Conservation (phyloP, 2,329 filamentous ascomycete species). For the Neocatenulostroma microsporum region DNA sequence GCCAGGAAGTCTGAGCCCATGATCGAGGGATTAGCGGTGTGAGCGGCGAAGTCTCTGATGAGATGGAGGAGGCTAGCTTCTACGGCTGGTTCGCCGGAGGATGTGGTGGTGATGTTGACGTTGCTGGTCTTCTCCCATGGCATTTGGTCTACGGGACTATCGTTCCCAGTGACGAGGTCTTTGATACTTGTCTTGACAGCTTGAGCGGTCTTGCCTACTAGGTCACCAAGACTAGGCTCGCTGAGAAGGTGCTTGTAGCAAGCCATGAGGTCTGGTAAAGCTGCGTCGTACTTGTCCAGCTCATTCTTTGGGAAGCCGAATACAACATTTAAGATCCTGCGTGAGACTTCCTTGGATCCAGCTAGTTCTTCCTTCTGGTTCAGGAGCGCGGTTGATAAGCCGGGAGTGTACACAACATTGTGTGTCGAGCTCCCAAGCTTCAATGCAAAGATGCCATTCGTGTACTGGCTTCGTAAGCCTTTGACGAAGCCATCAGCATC, state of each 20-base stretch:
- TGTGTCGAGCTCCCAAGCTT: slow-evolving; percentile 44
- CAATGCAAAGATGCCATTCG: slow-evolving; percentile 40
- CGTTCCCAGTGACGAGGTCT: slow-evolving; percentile 52
- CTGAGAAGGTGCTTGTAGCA: slow-evolving; percentile 39
- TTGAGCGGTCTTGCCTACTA: slow-evolving; percentile 32
- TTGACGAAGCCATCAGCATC: slow-evolving; percentile 39
- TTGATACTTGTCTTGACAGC: slow-evolving; percentile 42
- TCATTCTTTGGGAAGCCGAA: slow-evolving; percentile 35
- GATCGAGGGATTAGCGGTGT: slow-evolving; percentile 42
- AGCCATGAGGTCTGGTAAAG: slow-evolving; percentile 27
- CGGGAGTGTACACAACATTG: slow-evolving; percentile 44
- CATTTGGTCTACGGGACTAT: slow-evolving; percentile 53
- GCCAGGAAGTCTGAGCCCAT: slow-evolving; percentile 47
- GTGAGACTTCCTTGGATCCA: slow-evolving; percentile 20
- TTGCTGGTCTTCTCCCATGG: slow-evolving; percentile 53
- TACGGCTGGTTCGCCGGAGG: slow-evolving; percentile 37
- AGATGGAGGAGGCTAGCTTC: slow-evolving; percentile 48
- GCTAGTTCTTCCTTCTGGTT: slow-evolving; percentile 29
- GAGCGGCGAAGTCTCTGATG: slow-evolving; percentile 50
- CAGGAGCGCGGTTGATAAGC: slow-evolving; percentile 38
- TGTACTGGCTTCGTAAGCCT: slow-evolving; percentile 32
- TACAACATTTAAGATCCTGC: slow-evolving; percentile 26
- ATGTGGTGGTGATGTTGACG: slow-evolving; percentile 28
- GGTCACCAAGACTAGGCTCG: slow-evolving; percentile 39
- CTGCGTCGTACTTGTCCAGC: slow-evolving; percentile 30